phyloP scores from a whole-genome alignment of 805 yeast genomes.

The Myxozyma neotropica region DNA sequence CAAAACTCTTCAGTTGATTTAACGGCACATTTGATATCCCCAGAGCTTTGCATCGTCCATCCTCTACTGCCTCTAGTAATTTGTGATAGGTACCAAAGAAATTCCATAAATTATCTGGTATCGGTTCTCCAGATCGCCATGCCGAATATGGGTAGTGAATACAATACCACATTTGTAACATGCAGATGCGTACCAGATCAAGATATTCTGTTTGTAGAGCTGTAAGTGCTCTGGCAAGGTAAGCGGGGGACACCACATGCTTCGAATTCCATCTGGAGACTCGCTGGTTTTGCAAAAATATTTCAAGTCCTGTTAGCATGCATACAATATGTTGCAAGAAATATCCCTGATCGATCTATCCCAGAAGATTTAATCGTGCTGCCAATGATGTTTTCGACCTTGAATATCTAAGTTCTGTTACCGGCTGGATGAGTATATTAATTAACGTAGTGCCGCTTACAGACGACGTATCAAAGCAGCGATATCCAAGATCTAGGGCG shows the following conservation, averaged over 20 bases:
- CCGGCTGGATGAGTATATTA: too few species aligned
- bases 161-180: too few species aligned
- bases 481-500: conserved; percentile 62
- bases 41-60: conserved; percentile 55
- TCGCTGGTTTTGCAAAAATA: too few species aligned
- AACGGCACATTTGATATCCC: conserved; percentile 76
- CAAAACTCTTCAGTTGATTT: conserved; percentile 18
- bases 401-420: conserved; percentile 50
- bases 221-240: conserved; percentile 53
- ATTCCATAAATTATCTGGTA: conserved; percentile 42
- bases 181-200: conserved; percentile 51
- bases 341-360: conserved; percentile 51
- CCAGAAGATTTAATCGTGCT: conserved; percentile 43
- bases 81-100: conserved; percentile 62
- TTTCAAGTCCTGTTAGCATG: conserved; percentile 11
- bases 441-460: too few species aligned
- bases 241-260: not conserved
- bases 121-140: conserved; percentile 42
- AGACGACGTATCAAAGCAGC: conserved; percentile 76
- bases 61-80: conserved; percentile 59
- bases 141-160: not conserved
- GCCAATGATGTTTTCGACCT: conserved; percentile 69
- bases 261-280: not conserved
- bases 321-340: conserved; percentile 49
- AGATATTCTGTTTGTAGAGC: conserved; percentile 73